These are phyloP conservation scores for Starmerella davenportii DNA, from an alignment of 805 yeast species.

Conservation along the genomic window DNA sequence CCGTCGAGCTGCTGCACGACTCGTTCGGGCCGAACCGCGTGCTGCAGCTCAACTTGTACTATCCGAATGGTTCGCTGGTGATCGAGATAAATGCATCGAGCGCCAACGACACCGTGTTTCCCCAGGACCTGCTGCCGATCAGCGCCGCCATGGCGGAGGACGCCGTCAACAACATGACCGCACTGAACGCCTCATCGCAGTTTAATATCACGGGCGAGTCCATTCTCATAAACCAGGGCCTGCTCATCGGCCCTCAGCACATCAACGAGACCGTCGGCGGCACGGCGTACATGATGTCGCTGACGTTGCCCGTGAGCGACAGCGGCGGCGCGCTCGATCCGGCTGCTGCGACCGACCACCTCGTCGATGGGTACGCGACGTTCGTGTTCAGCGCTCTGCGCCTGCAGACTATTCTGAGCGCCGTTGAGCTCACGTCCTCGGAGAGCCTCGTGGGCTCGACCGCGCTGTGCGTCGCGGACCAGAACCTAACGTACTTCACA, in stretches of 20 bases:
- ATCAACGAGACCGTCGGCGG: conserved; percentile 1
- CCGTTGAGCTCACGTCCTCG: conserved; percentile 7
- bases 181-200: neutral
- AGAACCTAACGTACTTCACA: conserved; percentile 6
- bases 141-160: neutral
- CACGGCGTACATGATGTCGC: conserved; percentile 7
- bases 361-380: conserved; percentile 13
- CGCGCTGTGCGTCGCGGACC: conserved; percentile 9
- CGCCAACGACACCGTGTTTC: conserved; percentile 3
- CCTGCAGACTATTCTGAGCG: conserved; percentile 8
- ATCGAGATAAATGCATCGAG: conserved; percentile 9
- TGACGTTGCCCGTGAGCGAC: conserved; percentile 9
- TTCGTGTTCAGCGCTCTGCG: conserved; percentile 7
- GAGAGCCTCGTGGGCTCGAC: conserved; percentile 11
- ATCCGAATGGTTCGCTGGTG: conserved; percentile 10
- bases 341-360: neutral
- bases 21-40: conserved; percentile 12
- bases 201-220: conserved; percentile 1
- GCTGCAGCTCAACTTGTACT: conserved; percentile 9
- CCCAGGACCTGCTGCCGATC: conserved; percentile 7
- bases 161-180: neutral
- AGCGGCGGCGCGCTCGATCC: neutral
- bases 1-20: conserved; percentile 10
- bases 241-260: conserved; percentile 10
- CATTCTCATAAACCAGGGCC: conserved; percentile 2